Conservation (phyloP, 2,329 filamentous ascomycete genomes). For the Scedosporium minutisporum region DNA sequence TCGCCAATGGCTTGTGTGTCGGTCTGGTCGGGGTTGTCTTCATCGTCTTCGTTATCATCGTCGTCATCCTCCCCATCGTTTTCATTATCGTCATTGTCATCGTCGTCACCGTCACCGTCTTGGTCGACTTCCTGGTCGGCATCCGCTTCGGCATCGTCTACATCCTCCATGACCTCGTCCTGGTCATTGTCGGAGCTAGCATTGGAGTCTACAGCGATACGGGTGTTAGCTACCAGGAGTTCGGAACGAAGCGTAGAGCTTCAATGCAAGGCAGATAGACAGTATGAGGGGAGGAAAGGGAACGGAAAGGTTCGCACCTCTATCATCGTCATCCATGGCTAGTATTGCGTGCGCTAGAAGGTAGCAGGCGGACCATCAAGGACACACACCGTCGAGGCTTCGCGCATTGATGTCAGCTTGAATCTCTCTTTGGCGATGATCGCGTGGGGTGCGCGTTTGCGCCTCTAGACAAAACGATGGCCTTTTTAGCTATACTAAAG, state of each 20-base stretch:
- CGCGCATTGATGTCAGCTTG: too few species aligned
- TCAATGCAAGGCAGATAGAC: not conserved
- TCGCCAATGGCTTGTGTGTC: constrained; percentile 32
- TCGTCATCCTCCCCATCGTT: constrained; percentile 27
- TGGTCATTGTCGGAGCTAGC: constrained; percentile 29
- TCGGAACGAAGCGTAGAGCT: not conserved
- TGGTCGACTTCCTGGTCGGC: constrained; percentile 24
- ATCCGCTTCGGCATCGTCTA: constrained; percentile 23
- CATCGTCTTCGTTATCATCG: constrained; percentile 21
- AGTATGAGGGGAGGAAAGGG: not conserved
- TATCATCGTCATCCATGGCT: constrained; percentile 23
- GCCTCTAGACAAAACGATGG: too few species aligned
- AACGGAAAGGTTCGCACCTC: not conserved
- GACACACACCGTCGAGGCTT: too few species aligned
- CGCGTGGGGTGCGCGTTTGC: too few species aligned
- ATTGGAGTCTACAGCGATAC: constrained; percentile 8
- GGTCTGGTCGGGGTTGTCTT: constrained; percentile 24
- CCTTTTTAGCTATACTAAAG: too few species aligned
- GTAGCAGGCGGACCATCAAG: too few species aligned
- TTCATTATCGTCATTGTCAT: constrained; percentile 24
- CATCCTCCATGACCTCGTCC: constrained; percentile 49
- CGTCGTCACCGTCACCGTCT: constrained; percentile 24
- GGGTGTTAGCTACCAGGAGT: not conserved
- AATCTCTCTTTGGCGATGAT: too few species aligned
- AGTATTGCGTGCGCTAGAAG: not conserved